Evolutionary conservation across 345 rosid species (phyloP).

Genomic region (Gossypium rotundifolium): DNA sequence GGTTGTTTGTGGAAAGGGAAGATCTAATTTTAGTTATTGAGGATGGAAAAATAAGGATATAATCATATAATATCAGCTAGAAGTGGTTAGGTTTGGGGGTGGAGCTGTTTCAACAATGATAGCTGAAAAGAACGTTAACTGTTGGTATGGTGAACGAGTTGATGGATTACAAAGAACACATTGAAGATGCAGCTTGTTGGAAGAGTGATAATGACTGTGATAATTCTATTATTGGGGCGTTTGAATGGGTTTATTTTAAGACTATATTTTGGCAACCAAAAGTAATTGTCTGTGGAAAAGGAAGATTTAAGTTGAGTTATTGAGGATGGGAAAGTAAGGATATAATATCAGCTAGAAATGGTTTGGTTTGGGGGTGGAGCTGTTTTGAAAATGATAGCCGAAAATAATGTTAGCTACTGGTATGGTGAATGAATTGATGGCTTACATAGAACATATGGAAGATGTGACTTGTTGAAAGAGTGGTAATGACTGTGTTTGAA

Average conservation of each 20-base stretch:
- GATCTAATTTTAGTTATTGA: no score
- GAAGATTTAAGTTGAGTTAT: not conserved
- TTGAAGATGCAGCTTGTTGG: no score
- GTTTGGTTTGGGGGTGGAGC: not conserved
- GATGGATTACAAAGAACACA: no score
- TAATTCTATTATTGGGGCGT: not conserved
- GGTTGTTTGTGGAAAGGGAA: no score
- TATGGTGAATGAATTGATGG: not conserved
- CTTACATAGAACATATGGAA: not conserved
- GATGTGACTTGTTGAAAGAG: not conserved
- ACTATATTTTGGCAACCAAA: no score
- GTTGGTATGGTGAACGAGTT: no score
- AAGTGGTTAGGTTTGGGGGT: no score
- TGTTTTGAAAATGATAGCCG: not conserved
- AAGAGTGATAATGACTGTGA: not conserved
- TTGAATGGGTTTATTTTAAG: not conserved
- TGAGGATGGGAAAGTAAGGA: not conserved
- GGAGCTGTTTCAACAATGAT: no score
- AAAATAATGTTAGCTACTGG: not conserved
- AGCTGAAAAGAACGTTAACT: no score
- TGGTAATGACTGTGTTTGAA: no score
- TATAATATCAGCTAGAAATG: not conserved
- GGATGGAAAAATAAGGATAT: no score
- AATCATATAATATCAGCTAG: no score
- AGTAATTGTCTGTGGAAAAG: not conserved